These are phyloP conservation scores for Botrytis elliptica DNA, from an alignment of 2,329 filamentous ascomycete species.

Conservation along the genomic window DNA sequence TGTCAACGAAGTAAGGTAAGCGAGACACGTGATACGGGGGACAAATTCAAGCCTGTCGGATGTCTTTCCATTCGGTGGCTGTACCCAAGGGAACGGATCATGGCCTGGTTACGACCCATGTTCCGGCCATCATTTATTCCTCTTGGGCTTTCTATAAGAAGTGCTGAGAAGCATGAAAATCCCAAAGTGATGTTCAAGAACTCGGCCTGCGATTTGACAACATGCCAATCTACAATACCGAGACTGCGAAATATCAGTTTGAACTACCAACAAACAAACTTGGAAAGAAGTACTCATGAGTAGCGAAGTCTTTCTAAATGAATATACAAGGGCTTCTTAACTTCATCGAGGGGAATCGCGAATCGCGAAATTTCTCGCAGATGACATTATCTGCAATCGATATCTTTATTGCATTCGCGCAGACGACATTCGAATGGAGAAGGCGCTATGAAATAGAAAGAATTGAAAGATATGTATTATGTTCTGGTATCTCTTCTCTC, in stretches of 20 bases:
- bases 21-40: slow-evolving; percentile 6
- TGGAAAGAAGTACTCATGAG: not conserved
- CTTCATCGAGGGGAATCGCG: not conserved
- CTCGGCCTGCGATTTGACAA: not conserved
- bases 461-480: not conserved
- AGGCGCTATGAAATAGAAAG: not conserved
- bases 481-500: not conserved
- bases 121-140: not conserved
- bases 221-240: not conserved
- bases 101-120: not conserved
- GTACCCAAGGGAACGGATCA: not conserved
- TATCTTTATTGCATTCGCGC: not conserved
- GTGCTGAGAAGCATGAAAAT: not conserved
- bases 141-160: not conserved
- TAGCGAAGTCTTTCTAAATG: rapidly evolving
- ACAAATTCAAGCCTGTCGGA: not conserved
- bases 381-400: not conserved
- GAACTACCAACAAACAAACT: not conserved
- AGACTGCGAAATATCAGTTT: not conserved
- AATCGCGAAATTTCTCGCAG: not conserved
- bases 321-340: not conserved
- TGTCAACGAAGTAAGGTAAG: not conserved
- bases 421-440: not conserved
- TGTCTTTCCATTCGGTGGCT: not conserved
- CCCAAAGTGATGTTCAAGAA: not conserved